Conservation (phyloP, 495 filamentous ascomycete species). For the Podospora australis region DNA sequence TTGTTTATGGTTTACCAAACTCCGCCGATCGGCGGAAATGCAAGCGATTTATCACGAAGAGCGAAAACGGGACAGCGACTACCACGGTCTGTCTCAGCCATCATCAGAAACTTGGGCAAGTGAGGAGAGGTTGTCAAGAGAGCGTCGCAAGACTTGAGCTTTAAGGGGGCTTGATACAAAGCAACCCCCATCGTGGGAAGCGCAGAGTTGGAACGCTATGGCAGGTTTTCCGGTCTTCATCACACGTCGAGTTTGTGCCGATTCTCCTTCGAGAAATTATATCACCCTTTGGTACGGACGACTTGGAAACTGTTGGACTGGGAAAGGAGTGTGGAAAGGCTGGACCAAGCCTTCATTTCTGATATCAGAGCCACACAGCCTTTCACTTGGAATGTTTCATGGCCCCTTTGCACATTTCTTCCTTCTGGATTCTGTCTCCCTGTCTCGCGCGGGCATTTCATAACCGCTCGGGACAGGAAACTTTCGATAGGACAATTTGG, state of each 20-base stretch:
- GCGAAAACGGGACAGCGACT: too few relatives aligned
- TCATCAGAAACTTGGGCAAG: too few relatives aligned
- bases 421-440: conserved; percentile 28
- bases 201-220: too few relatives aligned
- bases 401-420: conserved; percentile 23
- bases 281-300: background rate
- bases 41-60: background rate
- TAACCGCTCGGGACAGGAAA: conserved; percentile 29
- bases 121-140: too few relatives aligned
- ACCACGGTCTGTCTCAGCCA: too few relatives aligned
- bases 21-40: conserved; percentile 1
- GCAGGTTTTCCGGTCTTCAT: too few relatives aligned
- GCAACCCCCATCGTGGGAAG: too few relatives aligned
- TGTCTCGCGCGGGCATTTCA: conserved; percentile 23
- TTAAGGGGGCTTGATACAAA: too few relatives aligned
- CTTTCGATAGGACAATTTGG: conserved; percentile 40
- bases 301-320: background rate
- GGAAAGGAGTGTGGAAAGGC: background rate
- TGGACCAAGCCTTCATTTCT: conserved; percentile 1
- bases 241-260: too few relatives aligned
- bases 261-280: too few relatives aligned
- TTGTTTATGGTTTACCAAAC: conserved; percentile 1
- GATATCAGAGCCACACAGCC: background rate
- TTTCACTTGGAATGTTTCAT: conserved; percentile 12
- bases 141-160: too few relatives aligned